Conservation (phyloP, 495 filamentous ascomycete species). For the Daldinia caldariorum region DNA sequence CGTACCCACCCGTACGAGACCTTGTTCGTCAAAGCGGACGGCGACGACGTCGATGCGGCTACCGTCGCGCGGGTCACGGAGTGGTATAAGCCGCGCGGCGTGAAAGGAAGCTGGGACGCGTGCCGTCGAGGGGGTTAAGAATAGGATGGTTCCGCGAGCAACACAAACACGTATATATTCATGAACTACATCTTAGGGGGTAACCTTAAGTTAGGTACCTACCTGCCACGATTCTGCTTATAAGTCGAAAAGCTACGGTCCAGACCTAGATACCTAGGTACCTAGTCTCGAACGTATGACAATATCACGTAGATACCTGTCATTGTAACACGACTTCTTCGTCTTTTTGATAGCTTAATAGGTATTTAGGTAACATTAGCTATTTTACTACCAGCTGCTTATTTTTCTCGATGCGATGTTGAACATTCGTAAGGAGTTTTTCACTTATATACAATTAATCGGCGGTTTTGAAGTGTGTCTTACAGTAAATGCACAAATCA, state of each 20-base stretch:
- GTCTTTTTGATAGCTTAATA: background rate
- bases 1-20: conserved; percentile 49
- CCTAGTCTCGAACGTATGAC: background rate
- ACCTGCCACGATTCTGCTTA: background rate
- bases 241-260: too few relatives aligned
- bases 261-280: too few relatives aligned
- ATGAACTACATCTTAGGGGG: too few relatives aligned
- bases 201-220: too few relatives aligned
- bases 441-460: background rate
- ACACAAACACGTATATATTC: too few relatives aligned
- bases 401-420: background rate
- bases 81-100: conserved; percentile 26
- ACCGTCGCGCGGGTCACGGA: conserved; percentile 39
- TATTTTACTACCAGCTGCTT: background rate
- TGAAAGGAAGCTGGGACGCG: conserved; percentile 40
- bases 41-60: conserved; percentile 34
- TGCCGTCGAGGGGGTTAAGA: conserved; percentile 18
- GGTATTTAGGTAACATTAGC: background rate
- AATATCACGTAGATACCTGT: background rate
- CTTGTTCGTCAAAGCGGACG: conserved; percentile 47
- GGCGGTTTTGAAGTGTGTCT: background rate
- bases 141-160: background rate
- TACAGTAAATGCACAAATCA: background rate
- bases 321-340: background rate
- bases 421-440: background rate